Evolutionary conservation across 495 filamentous ascomycete genomes (phyloP), one percentile per base, ranked within the genome.

Genomic region (Trichoderma gamsii): DNA sequence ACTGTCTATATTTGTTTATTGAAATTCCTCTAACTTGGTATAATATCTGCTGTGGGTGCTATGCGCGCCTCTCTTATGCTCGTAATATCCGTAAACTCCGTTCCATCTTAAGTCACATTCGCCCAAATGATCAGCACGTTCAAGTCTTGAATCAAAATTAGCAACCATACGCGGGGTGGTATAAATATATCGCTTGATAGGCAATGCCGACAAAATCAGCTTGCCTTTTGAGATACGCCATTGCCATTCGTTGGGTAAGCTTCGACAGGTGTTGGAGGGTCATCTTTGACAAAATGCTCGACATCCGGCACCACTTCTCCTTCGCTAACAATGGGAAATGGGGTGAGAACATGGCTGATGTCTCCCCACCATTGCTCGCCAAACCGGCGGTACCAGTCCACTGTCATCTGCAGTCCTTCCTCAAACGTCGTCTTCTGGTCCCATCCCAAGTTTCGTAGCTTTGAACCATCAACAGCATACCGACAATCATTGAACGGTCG

Each of bases 401-500:
- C 87, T 4, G 90, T 92, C n/a, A 73, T 75, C 46, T 76, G 76
- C 68, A 92, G 75, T 25, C 90, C 90, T 0, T 88, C 82, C 1
- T 77, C 81, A 71, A 91, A 89, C 41, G 71, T 72, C 3, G 82
- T 86, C 72, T 84, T 84, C 73, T 87, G 90, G 25, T 81, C 71
- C 90, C 90, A 92, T 18, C 90, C 90, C 7, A 92, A 81, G 63
- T 76, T 73, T 11, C 80, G 73, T 68, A 92, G 81, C 75, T 90
- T 91, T 35, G 81, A 80, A 18, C 84, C 87, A 70, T 92, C 87
- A 18, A 90, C 84, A 4, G 86, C 87, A 69, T 91, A 91, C 21
- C 87, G 77, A 64, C 84, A 83, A 70, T 92, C 90, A 73, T 91
- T 90, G 77, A 89, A 92, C 1, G 89, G 89, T 23, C 90, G 81